Base-by-base conservation (phyloP, 2,329 filamentous ascomycete species). In the Stenocarpella maydis region DNA sequence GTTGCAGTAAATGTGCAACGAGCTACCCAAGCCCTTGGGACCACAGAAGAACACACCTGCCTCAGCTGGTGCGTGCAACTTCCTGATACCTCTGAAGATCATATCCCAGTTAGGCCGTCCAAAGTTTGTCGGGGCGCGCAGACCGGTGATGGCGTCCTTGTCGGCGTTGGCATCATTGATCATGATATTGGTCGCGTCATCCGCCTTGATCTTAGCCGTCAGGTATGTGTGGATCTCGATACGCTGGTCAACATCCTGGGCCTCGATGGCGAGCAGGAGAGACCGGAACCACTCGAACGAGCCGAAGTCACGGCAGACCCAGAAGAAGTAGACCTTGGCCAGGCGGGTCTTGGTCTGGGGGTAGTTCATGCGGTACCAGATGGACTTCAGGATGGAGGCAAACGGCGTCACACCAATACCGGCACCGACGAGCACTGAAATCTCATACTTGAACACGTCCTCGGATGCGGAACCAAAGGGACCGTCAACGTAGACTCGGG, bases 361-460 rank as follows among this genome's bases (percentile, higher is more conserved):
- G 81, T 93, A 95, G 85, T 94, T 95, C 91, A 95, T 94, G 61
- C 93, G 89, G 84, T 96, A 97, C 93, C 93, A 97, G 81, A 97
- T 95, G 65, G 91, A 94, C 85, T 97, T 97, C 77, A 95, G 86
- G 74, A 95, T 95, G 0, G 92, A 94, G 15, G 92, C 92, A 81
- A 94, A 95, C 0, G 92, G 92, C n/a, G 92, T 95, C 15, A 95
- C 92, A 73, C 92, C 92, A 73, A 95, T 95, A 79, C 92, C 92
- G 1, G 92, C 93, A 71, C 92, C 92, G 70, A 92, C 91, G n/a
- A 95, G 87, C 31, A 95, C 84, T 7, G 92, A 88, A 47, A 93
- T 86, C 81, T 95, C 92, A 78, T 94, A 95, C 81, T 95, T 96
- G 86, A 96, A 96, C 54, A 97, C 93, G 75, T 96, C 93, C 77